Conservation (phyloP, 2,329 filamentous ascomycete species). For the Lecanicillium sp. region DNA sequence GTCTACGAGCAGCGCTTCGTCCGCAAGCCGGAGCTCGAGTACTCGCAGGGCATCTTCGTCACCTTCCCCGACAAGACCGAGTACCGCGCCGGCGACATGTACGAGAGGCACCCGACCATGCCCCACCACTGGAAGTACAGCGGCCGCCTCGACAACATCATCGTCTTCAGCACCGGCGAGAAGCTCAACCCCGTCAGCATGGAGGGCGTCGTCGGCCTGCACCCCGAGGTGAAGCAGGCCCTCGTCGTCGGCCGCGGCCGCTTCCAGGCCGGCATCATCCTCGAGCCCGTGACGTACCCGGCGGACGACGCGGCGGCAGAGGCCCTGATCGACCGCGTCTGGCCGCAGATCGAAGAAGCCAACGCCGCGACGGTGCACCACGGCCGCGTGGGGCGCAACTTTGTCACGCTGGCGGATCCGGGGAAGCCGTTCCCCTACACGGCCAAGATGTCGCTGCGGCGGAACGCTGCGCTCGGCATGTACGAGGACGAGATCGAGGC, state of each 20-base stretch:
- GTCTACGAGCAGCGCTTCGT: conserved; percentile 34
- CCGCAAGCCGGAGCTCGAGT: conserved; percentile 30
- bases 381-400: conserved; percentile 36
- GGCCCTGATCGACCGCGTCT: conserved; percentile 35
- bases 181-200: conserved; percentile 42
- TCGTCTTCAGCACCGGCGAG: conserved; percentile 45
- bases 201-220: conserved; percentile 32
- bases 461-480: conserved; percentile 29
- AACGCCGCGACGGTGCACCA: conserved; percentile 40
- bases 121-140: conserved; percentile 25
- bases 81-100: conserved; percentile 32
- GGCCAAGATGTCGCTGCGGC: conserved; percentile 40
- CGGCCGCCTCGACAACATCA: conserved; percentile 33
- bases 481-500: conserved; percentile 39
- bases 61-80: conserved; percentile 29
- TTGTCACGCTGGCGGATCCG: conserved; percentile 32
- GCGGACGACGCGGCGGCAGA: conserved; percentile 17
- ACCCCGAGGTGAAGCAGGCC: conserved; percentile 34
- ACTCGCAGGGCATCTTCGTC: conserved; percentile 31
- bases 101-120: conserved; percentile 34
- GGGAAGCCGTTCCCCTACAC: conserved; percentile 38
- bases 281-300: conserved; percentile 35
- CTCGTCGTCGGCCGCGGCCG: conserved; percentile 36
- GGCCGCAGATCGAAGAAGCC: conserved; percentile 35
- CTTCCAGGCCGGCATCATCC: conserved; percentile 41